Conservation (phyloP, 768 basidiomycete genomes). For the Termitomyces sp. region DNA sequence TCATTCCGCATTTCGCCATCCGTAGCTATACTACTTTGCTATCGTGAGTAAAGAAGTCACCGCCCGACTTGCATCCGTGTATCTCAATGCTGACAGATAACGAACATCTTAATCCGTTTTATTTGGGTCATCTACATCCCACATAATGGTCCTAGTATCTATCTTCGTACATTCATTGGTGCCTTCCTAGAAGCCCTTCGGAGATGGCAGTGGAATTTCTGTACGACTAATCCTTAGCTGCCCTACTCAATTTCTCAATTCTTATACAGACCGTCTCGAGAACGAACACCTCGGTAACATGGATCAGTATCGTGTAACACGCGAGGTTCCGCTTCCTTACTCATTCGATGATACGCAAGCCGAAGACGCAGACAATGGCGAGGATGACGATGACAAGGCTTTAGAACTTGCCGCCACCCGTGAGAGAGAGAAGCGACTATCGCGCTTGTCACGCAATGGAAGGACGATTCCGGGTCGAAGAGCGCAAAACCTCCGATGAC, state of each 20-base stretch:
- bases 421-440: background rate
- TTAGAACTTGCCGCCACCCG: slow-evolving; percentile 1
- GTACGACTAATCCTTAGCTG: slow-evolving; percentile 36
- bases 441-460: background rate
- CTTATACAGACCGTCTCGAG: slow-evolving; percentile 63
- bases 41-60: slow-evolving; percentile 41
- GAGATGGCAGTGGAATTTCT: slow-evolving; percentile 90
- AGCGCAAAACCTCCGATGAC: background rate
- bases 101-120: slow-evolving; percentile 75
- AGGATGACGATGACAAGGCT: slow-evolving; percentile 22
- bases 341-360: slow-evolving; percentile 44
- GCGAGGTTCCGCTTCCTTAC: slow-evolving; percentile 85
- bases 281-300: slow-evolving; percentile 93
- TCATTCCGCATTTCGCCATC: background rate
- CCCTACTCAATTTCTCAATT: background rate
- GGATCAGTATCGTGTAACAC: slow-evolving; percentile 85
- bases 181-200: slow-evolving; percentile 73
- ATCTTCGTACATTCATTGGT: slow-evolving; percentile 59
- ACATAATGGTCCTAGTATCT: slow-evolving; percentile 34
- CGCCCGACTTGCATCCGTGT: background rate
- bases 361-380: slow-evolving; percentile 39
- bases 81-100: slow-evolving; percentile 38
- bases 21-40: slow-evolving; percentile 72
- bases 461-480: background rate
- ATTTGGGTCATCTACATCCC: slow-evolving; percentile 80